These are phyloP conservation scores for Thelonectria discophora DNA, from an alignment of 2,329 filamentous ascomycete genomes.

Conservation along the genomic window DNA sequence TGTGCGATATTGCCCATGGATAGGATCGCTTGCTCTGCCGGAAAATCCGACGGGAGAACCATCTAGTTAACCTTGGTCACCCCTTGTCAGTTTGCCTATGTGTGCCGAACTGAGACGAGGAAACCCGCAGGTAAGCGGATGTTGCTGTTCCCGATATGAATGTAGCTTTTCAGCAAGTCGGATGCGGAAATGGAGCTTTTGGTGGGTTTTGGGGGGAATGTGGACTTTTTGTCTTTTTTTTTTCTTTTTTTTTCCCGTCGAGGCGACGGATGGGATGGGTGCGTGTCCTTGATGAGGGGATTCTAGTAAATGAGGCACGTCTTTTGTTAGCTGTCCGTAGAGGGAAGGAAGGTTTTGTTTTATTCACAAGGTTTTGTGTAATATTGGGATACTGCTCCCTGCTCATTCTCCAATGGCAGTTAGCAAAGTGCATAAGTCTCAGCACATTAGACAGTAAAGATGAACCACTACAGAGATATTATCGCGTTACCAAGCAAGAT, in stretches of 20 bases:
- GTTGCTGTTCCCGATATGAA: not conserved
- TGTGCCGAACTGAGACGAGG: conserved; percentile 1
- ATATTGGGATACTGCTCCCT: no score
- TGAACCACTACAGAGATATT: no score
- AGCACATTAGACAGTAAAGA: no score
- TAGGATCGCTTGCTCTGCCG: no score
- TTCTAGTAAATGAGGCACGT: not conserved
- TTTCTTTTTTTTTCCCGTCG: not conserved
- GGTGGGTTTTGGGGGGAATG: not conserved
- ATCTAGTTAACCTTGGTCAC: not conserved
- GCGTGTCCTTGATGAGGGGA: not conserved
- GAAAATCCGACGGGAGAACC: no score
- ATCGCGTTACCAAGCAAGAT: no score
- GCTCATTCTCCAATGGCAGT: no score
- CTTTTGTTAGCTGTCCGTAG: no score
- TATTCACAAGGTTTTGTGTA: no score
- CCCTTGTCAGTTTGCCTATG: no score
- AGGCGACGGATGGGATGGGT: not conserved
- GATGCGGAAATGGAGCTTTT: not conserved
- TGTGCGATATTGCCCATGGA: not conserved
- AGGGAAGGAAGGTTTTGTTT: no score
- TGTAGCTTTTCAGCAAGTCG: not conserved
- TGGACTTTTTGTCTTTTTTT: not conserved
- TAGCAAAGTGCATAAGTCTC: no score
- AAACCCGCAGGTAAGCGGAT: not conserved